phyloP scores from a whole-genome alignment of 805 yeast species.

The Wickerhamiella musiphila region DNA sequence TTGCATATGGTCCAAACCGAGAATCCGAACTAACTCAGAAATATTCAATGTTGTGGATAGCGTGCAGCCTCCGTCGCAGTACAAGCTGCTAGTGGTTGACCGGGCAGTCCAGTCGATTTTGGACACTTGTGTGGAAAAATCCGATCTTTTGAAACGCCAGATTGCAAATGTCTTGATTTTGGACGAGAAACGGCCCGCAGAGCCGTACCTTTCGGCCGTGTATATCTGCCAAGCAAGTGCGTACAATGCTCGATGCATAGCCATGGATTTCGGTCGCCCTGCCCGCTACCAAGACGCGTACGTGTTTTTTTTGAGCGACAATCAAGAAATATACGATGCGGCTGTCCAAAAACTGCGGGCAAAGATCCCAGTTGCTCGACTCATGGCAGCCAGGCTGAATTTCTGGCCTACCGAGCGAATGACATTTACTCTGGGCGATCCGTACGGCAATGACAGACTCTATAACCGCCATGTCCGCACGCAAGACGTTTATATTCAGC shows the following conservation, averaged over 20 bases:
- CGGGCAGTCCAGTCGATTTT: conserved; percentile 15
- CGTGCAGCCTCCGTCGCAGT: conserved; percentile 28
- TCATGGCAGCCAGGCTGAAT: conserved; percentile 30
- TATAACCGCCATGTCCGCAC: conserved; percentile 43
- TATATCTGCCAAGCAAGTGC: conserved; percentile 57
- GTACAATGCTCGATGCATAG: conserved; percentile 57
- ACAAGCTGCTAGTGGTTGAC: conserved; percentile 21
- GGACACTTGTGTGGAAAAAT: conserved; percentile 22
- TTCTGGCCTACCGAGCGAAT: conserved; percentile 52
- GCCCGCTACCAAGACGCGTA: conserved; percentile 62
- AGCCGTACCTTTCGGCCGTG: conserved; percentile 55
- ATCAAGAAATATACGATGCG: no score
- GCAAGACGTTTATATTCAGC: conserved; percentile 38
- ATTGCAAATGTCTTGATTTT: conserved; percentile 40
- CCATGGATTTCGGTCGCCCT: conserved; percentile 56
- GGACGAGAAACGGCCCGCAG: conserved; percentile 43
- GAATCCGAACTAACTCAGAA: not conserved
- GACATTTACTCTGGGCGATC: conserved; percentile 50
- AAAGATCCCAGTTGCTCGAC: conserved; percentile 14
- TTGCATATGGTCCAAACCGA: no score
- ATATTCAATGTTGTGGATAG: conserved; percentile 24
- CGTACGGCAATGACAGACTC: conserved; percentile 47
- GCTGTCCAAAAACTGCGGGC: conserved; percentile 7
- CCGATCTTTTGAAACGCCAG: conserved; percentile 21
- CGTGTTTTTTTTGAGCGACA: conserved; percentile 35